These are phyloP conservation scores for Penicillium vulpinum DNA, from an alignment of 2,329 filamentous ascomycete species.

Conservation along the genomic window DNA sequence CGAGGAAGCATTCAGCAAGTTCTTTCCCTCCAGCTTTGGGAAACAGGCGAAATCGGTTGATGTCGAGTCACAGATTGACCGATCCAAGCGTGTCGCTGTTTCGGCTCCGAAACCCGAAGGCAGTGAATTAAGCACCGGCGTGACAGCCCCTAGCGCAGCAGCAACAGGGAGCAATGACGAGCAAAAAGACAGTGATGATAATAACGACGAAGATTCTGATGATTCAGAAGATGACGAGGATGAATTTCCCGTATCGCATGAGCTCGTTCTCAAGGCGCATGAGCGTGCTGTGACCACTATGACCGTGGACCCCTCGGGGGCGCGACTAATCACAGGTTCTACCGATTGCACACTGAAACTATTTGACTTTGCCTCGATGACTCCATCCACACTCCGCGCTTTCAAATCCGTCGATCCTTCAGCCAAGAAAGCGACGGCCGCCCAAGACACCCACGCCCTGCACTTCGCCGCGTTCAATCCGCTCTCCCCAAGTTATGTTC, in stretches of 20 bases:
- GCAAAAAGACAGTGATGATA: conserved; percentile 42
- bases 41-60: conserved; percentile 74
- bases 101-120: conserved; percentile 34
- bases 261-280: conserved; percentile 89
- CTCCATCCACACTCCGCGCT: conserved; percentile 86
- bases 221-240: conserved; percentile 69
- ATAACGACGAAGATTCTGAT: conserved; percentile 49
- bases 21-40: conserved; percentile 80
- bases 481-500: conserved; percentile 72
- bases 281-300: conserved; percentile 81
- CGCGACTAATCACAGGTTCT: conserved; percentile 83
- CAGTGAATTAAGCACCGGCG: conserved; percentile 24
- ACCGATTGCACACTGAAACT: conserved; percentile 89
- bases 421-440: conserved; percentile 68
- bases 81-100: conserved; percentile 64
- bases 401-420: conserved; percentile 92
- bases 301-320: conserved; percentile 80
- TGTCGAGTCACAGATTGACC: conserved; percentile 76
- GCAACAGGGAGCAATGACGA: conserved; percentile 30
- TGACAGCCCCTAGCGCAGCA: conserved; percentile 24
- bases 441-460: conserved; percentile 81
- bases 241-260: conserved; percentile 89
- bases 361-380: conserved; percentile 95
- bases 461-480: conserved; percentile 86
- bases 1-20: conserved; percentile 53